These are phyloP conservation scores for Cladosporium austrohemisphaericum DNA, from an alignment of 2,329 filamentous ascomycete species.

Conservation along the genomic window DNA sequence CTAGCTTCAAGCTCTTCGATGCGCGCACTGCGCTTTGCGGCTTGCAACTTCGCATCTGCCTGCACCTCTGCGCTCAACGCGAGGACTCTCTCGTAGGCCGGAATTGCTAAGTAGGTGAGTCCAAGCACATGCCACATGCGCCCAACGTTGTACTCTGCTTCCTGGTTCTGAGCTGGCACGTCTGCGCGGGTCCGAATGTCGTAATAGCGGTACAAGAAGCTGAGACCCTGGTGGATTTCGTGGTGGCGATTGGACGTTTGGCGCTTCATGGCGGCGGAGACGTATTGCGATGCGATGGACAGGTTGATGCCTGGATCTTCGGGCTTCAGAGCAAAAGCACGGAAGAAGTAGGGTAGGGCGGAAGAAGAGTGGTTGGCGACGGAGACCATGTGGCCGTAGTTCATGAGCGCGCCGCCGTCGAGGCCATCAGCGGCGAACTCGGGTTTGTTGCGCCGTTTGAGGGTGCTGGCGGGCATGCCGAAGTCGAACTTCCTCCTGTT, in stretches of 20 bases:
- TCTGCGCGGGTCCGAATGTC: constrained; percentile 47
- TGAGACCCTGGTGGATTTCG: constrained; percentile 76
- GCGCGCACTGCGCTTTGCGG: constrained; percentile 32
- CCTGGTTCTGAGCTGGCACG: constrained; percentile 47
- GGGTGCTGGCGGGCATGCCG: constrained; percentile 37
- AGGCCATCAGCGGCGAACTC: constrained; percentile 42
- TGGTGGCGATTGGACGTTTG: constrained; percentile 88
- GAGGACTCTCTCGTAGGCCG: constrained; percentile 64
- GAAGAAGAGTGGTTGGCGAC: constrained; percentile 78
- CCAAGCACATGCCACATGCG: constrained; percentile 73
- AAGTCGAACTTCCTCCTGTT: constrained; percentile 44
- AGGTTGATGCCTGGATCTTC: constrained; percentile 75
- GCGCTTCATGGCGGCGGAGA: constrained; percentile 84
- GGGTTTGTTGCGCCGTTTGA: constrained; percentile 30
- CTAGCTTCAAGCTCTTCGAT: constrained; percentile 33
- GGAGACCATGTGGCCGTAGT: constrained; percentile 88
- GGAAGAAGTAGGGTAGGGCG: constrained; percentile 82
- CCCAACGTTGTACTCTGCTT: constrained; percentile 78
- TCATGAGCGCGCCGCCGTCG: constrained; percentile 76
- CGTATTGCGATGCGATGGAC: constrained; percentile 76
- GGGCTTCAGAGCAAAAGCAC: constrained; percentile 63
- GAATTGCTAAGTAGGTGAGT: constrained; percentile 66
- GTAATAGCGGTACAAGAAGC: constrained; percentile 75
- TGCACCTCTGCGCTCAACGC: constrained; percentile 47
- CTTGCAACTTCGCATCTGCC: constrained; percentile 30